A percentile compares a stretch with the other conserved stretches of the same genome.
phyloP scores from a whole-genome alignment of 139 green algal species.

The Tetradesmus obliquus region DNA sequence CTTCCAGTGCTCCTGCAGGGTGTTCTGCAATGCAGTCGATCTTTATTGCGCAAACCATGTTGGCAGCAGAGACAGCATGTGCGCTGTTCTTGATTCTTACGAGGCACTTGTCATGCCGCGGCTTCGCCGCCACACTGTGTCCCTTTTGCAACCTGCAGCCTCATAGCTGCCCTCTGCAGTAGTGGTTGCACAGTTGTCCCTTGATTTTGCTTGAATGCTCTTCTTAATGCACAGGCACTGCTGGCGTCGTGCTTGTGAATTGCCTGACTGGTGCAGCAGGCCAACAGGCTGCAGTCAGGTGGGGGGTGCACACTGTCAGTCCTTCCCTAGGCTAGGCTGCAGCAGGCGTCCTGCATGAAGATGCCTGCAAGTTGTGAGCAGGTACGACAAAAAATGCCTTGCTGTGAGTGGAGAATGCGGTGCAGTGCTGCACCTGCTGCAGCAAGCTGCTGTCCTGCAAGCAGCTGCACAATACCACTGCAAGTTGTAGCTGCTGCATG shows the following conservation, averaged over 20 bases:
- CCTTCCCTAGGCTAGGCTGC: neutral
- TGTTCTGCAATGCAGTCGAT: too few species aligned
- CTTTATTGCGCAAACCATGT: too few species aligned
- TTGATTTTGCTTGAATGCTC: too few species aligned
- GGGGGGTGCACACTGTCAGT: neutral
- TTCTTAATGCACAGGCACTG: neutral
- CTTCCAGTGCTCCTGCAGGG: neutral
- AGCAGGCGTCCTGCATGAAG: neutral
- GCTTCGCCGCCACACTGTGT: neutral
- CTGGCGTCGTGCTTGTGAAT: slow-evolving; percentile 29
- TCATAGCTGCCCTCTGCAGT: too few species aligned
- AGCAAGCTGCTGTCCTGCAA: too few species aligned
- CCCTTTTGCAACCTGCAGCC: too few species aligned
- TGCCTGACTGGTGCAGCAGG: slow-evolving; percentile 20
- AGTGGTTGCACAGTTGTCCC: too few species aligned
- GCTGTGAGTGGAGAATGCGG: too few species aligned
- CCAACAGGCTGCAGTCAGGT: neutral
- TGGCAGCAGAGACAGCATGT: too few species aligned
- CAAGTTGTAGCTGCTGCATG: neutral
- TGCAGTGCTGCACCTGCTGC: too few species aligned
- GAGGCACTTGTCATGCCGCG: too few species aligned
- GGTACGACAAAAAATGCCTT: neutral
- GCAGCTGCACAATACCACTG: neutral
- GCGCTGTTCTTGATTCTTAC: too few species aligned
- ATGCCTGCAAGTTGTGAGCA: neutral